Percentiles rank a stretch among this genome's conserved stretches.
These are phyloP conservation scores for Claviceps humidiphila DNA, from an alignment of 2,329 filamentous ascomycete species.

Conservation along the genomic window DNA sequence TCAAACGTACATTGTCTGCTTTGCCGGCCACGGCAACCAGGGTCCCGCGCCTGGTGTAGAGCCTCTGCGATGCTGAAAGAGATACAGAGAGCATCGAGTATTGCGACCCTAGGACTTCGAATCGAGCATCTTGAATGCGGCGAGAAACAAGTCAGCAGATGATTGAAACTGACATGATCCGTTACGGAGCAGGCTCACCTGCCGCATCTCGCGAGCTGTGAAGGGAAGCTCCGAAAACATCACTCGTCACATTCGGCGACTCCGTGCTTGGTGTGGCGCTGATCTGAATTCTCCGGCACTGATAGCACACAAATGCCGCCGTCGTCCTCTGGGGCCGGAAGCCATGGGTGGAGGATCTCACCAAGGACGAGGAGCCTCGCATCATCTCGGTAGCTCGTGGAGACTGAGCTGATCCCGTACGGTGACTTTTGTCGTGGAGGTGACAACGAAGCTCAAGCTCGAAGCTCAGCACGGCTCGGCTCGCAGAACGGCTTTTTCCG, in stretches of 20 bases:
- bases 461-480: background rate
- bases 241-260: conserved; percentile 33
- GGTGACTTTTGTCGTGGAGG: too few relatives aligned
- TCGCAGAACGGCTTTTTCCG: conserved; percentile 19
- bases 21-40: conserved; percentile 83
- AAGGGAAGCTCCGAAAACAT: conserved; percentile 40
- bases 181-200: conserved; percentile 24
- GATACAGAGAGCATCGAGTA: conserved; percentile 90
- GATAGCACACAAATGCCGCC: conserved; percentile 32
- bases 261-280: conserved; percentile 46
- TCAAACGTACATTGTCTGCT: conserved; percentile 77
- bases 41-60: conserved; percentile 86
- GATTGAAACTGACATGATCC: background rate
- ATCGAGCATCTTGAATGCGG: conserved; percentile 63
- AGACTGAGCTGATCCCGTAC: background rate
- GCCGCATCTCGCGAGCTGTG: conserved; percentile 34
- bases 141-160: background rate
- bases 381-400: conserved; percentile 16
- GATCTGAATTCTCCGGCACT: conserved; percentile 50
- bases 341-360: conserved; percentile 22
- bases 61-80: conserved; percentile 81
- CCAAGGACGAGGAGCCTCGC: conserved; percentile 29
- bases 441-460: background rate
- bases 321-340: conserved; percentile 14
- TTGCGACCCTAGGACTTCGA: conserved; percentile 83